phyloP scores from a whole-genome alignment of 2,329 filamentous ascomycete species.

The Botrytis elliptica region DNA sequence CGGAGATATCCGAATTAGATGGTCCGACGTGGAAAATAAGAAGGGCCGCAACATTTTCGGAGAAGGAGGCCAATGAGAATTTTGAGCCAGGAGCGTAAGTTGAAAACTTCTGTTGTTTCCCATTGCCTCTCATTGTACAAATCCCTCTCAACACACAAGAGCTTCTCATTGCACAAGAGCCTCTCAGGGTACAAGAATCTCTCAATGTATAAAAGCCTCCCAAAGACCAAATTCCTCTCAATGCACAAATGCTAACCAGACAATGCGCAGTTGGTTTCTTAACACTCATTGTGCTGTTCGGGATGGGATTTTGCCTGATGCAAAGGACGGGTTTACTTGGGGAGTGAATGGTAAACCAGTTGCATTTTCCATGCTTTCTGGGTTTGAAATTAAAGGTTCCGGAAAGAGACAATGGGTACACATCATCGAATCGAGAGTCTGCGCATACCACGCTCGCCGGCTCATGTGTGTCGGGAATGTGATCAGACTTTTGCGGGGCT shows the following conservation, averaged over 20 bases:
- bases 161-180: neutral
- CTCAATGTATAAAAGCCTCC: constrained; percentile 22
- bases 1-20: constrained; percentile 10
- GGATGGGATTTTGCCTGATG: constrained; percentile 53
- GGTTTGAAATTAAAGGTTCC: constrained; percentile 48
- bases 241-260: constrained; percentile 31
- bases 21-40: constrained; percentile 25
- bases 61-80: constrained; percentile 37
- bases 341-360: constrained; percentile 46
- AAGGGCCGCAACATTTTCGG: constrained; percentile 10
- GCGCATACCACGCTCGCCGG: constrained; percentile 50
- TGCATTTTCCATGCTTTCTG: constrained; percentile 52
- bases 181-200: constrained; percentile 23
- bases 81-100: constrained; percentile 53
- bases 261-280: constrained; percentile 54
- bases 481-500: constrained; percentile 54
- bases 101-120: constrained; percentile 40
- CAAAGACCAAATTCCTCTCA: neutral
- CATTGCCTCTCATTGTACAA: no score
- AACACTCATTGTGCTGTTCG: constrained; percentile 55
- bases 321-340: constrained; percentile 47
- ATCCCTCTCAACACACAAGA: constrained; percentile 23
- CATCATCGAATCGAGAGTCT: constrained; percentile 44
- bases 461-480: constrained; percentile 50
- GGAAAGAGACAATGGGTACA: constrained; percentile 44